Evolutionary conservation across 768 basidiomycete species (phyloP).

Genomic region (Suillus ampliporus): DNA sequence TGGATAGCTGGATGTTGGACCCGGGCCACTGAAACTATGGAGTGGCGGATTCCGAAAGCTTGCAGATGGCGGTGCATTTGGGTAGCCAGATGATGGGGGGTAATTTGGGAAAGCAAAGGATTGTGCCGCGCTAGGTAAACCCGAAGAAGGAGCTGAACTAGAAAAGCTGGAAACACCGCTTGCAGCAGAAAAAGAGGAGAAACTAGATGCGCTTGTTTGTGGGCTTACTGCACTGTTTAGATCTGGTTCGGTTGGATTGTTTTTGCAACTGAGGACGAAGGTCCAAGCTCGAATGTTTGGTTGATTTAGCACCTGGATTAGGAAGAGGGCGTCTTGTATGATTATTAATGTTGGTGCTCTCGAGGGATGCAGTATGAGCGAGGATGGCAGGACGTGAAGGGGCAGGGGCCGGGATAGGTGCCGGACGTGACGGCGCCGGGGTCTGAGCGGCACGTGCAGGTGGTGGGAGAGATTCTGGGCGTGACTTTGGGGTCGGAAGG

Average conservation of each 20-base stretch:
- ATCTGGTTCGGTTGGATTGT: constrained; percentile 4
- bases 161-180: not conserved
- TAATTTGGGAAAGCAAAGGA: not conserved
- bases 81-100: not conserved
- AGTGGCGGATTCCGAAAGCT: not conserved
- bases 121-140: not conserved
- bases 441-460: constrained; percentile 26
- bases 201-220: not conserved
- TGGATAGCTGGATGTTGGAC: constrained; percentile 1
- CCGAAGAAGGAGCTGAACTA: not conserved
- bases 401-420: constrained; percentile 32
- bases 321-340: constrained; percentile 17
- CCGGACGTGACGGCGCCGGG: constrained; percentile 3
- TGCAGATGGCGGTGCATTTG: not conserved
- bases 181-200: constrained; percentile 1
- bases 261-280: constrained; percentile 15
- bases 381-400: constrained; percentile 38
- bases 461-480: constrained; percentile 33
- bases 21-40: not conserved
- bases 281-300: constrained; percentile 33
- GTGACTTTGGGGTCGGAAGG: constrained; percentile 34
- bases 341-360: constrained; percentile 12
- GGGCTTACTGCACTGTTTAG: not conserved
- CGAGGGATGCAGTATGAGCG: constrained; percentile 24
- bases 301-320: constrained; percentile 13